Evolutionary conservation across 2,329 filamentous ascomycete genomes (phyloP), one percentile per base, ranked within the genome.

Genomic region (Arthrobotrys sphaeroides): DNA sequence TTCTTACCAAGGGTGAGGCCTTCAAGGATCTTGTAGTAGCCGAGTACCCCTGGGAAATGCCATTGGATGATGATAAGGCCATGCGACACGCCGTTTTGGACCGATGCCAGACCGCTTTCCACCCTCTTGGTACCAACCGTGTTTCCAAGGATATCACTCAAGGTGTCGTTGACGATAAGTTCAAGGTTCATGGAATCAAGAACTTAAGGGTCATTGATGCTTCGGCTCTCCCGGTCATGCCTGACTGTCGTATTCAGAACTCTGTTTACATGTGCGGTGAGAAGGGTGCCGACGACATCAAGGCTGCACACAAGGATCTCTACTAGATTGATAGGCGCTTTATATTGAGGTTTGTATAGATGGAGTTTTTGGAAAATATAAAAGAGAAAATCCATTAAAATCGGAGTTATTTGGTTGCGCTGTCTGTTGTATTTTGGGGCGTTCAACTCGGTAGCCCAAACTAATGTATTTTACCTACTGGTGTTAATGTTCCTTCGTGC

Each of bases 21-120:
- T 86, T 90, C 81, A 87, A 83, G 79, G 86, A 87, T 59, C 83
- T 88, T 53, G 82, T 88, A 7, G 81, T 81, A 0, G 83, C 80
- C 3, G 85, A 87, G 65, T 90, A 89, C 79, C 88, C 88, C 0
- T 89, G 87, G 87, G 81, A 84, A 0, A 88, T 90, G 86, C 87
- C 88, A 0, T 83, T 85, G 1, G 79, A 86, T 10, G 84, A 84
- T 0, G 87, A 89, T 60, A 84, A 86, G 68, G 85, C 82, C 1
- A 89, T 90, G 87, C 85, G 86, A 43, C 83, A 83, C 57, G 82
- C 84, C 40, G 85, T 89, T 10, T 80, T 89, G 5, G 88, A 89
- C 66, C 83, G 88, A n/a, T 86, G 82, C 28, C 87, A 89, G 82
- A 89, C 87, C 2, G 85, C 83, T 0, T 89, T 87, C 82, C 86